Percentiles rank a stretch among this genome's conserved stretches.
These are phyloP conservation scores for Plasmodium inui DNA, from an alignment of 169 alveolate genomes.

Conservation along the genomic window DNA sequence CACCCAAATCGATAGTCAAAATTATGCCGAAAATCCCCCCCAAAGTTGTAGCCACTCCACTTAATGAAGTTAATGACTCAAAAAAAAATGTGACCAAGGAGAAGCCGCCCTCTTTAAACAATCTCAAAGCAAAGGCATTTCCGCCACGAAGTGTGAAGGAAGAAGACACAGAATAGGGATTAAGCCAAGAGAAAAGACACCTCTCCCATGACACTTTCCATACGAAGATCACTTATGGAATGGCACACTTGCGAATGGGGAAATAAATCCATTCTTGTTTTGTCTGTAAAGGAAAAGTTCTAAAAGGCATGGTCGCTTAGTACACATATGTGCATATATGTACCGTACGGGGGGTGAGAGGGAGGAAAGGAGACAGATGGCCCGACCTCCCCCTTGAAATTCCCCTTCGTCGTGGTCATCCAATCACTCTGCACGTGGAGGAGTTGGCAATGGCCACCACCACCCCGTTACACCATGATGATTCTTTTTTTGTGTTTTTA, in stretches of 20 bases:
- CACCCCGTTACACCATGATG: neutral
- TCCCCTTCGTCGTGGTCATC: too few relatives aligned
- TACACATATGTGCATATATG: neutral
- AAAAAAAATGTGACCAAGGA: neutral
- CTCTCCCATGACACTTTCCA: neutral
- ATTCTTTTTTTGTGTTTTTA: too few relatives aligned
- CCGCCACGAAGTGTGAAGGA: neutral
- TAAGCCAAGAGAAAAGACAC: neutral
- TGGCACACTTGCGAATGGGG: neutral
- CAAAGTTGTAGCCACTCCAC: neutral
- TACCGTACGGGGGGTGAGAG: neutral
- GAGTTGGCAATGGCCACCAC: too few relatives aligned
- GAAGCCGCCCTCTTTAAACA: neutral
- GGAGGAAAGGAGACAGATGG: too few relatives aligned
- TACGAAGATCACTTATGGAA: neutral
- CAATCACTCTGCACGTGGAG: too few relatives aligned
- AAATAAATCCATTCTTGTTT: neutral
- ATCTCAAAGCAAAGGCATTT: neutral
- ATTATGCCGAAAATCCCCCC: neutral
- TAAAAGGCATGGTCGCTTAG: neutral
- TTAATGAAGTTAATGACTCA: neutral
- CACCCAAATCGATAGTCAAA: neutral
- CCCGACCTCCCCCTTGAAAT: neutral
- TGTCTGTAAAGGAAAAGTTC: neutral
- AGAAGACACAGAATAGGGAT: neutral